These are phyloP conservation scores for Ensete glaucum DNA, from an alignment of 176 grass and related monocot genomes.

Conservation along the genomic window DNA sequence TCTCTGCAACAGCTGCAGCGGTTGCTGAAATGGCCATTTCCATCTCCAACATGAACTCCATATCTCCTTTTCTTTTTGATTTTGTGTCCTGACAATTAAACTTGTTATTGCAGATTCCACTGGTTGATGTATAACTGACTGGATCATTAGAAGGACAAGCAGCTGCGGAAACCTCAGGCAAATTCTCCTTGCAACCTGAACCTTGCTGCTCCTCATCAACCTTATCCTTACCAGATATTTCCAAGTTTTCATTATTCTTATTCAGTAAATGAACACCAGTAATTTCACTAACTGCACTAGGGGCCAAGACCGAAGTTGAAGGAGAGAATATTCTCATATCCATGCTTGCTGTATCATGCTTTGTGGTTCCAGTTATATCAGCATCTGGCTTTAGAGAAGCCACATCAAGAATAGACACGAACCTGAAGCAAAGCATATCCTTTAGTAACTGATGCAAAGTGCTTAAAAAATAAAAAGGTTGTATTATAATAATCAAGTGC, in stretches of 20 bases:
- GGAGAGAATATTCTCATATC: constrained; percentile 48
- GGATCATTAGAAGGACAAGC: constrained; percentile 29
- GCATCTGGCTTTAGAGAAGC: constrained; percentile 53
- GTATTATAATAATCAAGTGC: neutral
- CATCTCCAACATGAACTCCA: constrained; percentile 84
- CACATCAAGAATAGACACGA: constrained; percentile 77
- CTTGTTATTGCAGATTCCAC: constrained; percentile 21
- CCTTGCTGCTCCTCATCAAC: constrained; percentile 24
- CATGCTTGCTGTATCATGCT: constrained; percentile 51
- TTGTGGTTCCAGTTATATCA: constrained; percentile 28
- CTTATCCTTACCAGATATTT: constrained; percentile 23
- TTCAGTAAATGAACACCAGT: constrained; percentile 18
- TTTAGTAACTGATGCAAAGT: constrained; percentile 10
- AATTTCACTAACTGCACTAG: constrained; percentile 21
- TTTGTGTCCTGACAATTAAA: constrained; percentile 15
- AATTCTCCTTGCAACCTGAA: constrained; percentile 36
- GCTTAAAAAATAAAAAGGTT: constrained; percentile 1
- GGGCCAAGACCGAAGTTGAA: constrained; percentile 24
- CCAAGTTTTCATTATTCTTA: constrained; percentile 20
- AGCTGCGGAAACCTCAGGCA: constrained; percentile 27
- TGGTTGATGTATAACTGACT: constrained; percentile 18
- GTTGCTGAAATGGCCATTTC: constrained; percentile 92
- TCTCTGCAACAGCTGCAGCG: constrained; percentile 29
- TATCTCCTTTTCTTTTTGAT: constrained; percentile 64
- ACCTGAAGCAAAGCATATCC: constrained; percentile 39